A percentile compares a stretch with the other conserved stretches of the same genome.
Conservation (phyloP, 352 stramenopile species). For the Pythium sp. region DNA sequence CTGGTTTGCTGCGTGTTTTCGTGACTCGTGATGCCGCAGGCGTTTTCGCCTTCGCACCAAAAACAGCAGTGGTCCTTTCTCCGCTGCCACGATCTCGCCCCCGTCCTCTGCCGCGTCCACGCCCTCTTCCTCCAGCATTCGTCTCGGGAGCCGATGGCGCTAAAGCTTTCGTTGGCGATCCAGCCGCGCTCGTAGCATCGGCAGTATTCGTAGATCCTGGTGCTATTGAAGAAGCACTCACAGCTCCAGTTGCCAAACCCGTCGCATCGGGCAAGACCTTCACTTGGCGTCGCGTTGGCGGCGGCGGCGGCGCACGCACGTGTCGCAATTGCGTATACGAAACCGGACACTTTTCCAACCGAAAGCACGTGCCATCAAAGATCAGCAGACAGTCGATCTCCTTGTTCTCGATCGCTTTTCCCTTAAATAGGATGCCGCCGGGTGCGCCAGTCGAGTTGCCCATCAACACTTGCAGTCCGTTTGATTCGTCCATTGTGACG, state of each 20-base stretch:
- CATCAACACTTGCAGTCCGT: constrained; percentile 61
- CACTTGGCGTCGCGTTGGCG: constrained; percentile 12
- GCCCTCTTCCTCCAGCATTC: constrained; percentile 1
- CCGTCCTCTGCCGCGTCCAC: constrained; percentile 1
- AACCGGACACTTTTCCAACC: constrained; percentile 64
- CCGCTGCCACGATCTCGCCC: not conserved
- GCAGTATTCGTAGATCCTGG: not conserved
- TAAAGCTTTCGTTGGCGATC: not conserved
- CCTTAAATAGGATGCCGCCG: constrained; percentile 75
- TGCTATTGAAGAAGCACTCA: not conserved
- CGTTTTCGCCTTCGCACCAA: not conserved
- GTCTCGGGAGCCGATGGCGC: not conserved
- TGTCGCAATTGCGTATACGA: constrained; percentile 74
- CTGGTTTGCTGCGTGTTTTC: not conserved
- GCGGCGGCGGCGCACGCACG: constrained; percentile 39
- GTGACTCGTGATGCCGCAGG: not conserved
- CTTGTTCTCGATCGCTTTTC: constrained; percentile 74
- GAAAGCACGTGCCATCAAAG: constrained; percentile 69
- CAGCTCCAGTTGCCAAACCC: not conserved
- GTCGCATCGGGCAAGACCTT: not conserved
- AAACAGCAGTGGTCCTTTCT: not conserved
- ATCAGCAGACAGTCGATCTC: constrained; percentile 80
- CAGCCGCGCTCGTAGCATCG: not conserved
- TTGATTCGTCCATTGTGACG: constrained; percentile 62
- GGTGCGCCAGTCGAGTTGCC: constrained; percentile 44